A percentile compares a stretch with the other conserved stretches of the same genome.
phyloP scores from a whole-genome alignment of 495 filamentous ascomycete species.

The Apodospora peruviana region DNA sequence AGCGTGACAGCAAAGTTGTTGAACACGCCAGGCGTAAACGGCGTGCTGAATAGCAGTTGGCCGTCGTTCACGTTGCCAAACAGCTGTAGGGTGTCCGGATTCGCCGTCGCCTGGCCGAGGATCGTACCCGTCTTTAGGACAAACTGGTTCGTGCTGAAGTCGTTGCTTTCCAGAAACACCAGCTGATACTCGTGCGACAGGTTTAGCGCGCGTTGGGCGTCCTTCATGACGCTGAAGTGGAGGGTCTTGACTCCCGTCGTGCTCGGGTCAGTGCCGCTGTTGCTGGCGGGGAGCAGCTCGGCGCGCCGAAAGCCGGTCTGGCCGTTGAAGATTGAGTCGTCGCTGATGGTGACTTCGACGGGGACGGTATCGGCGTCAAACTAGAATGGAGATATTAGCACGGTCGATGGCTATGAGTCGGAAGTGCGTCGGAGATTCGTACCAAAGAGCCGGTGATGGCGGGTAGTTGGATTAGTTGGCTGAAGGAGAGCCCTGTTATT shows the following conservation, averaged over 20 bases:
- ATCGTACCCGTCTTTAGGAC: slow-evolving; percentile 45
- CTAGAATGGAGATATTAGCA: slow-evolving; percentile 9
- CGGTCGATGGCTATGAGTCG: background rate
- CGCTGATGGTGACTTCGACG: slow-evolving; percentile 30
- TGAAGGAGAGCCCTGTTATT: slow-evolving; percentile 18
- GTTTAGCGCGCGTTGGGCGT: slow-evolving; percentile 36
- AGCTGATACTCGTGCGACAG: slow-evolving; percentile 46
- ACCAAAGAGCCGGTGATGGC: slow-evolving; percentile 20
- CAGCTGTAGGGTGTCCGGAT: slow-evolving; percentile 32
- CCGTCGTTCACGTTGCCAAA: slow-evolving; percentile 32
- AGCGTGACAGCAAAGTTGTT: slow-evolving; percentile 45
- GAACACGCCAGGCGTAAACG: slow-evolving; percentile 31
- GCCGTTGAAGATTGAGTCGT: slow-evolving; percentile 44
- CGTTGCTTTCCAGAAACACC: slow-evolving; percentile 40
- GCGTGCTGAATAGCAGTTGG: slow-evolving; percentile 33
- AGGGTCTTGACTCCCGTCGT: slow-evolving; percentile 40
- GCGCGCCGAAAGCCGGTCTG: slow-evolving; percentile 46
- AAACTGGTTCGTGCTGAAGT: slow-evolving; percentile 44
- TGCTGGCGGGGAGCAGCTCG: slow-evolving; percentile 39
- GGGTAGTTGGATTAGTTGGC: slow-evolving; percentile 22
- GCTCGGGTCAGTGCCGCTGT: slow-evolving; percentile 39
- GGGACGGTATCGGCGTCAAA: slow-evolving; percentile 27
- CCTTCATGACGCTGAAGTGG: slow-evolving; percentile 44
- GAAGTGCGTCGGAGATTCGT: background rate
- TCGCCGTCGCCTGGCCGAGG: slow-evolving; percentile 24